A percentile compares a stretch with the other conserved stretches of the same genome.
Evolutionary conservation across 768 basidiomycete species (phyloP).

Genomic region (Epithele typhae): DNA sequence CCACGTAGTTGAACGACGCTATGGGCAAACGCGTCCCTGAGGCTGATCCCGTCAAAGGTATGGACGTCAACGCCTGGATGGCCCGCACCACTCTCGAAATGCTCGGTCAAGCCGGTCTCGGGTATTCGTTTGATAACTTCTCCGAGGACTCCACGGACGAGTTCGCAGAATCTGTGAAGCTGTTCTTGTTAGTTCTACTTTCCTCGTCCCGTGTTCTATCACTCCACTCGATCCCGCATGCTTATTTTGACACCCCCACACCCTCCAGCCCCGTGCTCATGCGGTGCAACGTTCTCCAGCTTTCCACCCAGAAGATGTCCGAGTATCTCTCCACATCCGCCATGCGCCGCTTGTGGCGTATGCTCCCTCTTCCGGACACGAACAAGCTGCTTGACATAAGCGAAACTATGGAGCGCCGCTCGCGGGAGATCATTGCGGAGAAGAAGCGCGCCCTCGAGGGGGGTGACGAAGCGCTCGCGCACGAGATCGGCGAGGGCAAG

Average conservation of each 20-base stretch:
- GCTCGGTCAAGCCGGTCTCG: not conserved
- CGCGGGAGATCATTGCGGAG: no score
- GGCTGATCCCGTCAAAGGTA: no score
- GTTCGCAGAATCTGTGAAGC: not conserved
- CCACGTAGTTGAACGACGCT: no score
- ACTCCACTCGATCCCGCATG: not conserved
- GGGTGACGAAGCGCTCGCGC: no score
- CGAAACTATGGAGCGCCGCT: no score
- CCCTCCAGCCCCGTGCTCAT: not conserved
- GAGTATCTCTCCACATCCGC: no score
- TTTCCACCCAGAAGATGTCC: not conserved
- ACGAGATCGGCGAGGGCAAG: no score
- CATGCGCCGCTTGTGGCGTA: no score
- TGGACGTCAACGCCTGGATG: not conserved
- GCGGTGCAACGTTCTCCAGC: not conserved
- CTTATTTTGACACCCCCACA: not conserved
- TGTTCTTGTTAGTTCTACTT: not conserved
- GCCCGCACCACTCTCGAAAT: not conserved
- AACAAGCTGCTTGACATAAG: no score
- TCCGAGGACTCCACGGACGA: not conserved
- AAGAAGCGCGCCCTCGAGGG: no score
- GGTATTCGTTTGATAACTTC: not conserved
- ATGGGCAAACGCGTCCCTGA: no score
- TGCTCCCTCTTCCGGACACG: no score
- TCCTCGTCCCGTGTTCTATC: not conserved